Base-by-base conservation (phyloP, 176 grass and related monocot genomes). In the Triticum timopheevii region DNA sequence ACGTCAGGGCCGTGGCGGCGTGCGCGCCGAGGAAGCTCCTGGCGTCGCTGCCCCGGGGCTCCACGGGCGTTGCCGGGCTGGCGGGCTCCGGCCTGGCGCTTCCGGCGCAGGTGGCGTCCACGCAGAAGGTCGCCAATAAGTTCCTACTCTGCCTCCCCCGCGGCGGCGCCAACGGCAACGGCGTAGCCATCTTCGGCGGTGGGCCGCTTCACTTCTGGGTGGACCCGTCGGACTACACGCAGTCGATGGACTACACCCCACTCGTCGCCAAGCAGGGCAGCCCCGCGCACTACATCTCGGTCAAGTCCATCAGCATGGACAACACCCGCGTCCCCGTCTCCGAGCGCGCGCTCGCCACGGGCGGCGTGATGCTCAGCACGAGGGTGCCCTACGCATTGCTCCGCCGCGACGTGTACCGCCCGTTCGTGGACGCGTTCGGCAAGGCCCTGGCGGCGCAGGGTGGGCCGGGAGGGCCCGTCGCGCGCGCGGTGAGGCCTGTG, bases 61-160 rank as follows among this genome's bases (percentile, higher is more conserved):
- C 77, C 20, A 56, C 12, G 9, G 91, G 88, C 28, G 89, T 95
- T 42, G 88, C 76, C 2, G 93, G 88, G 9, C 86, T 95, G 12
- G 76, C 80, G 5, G 36, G 50, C 5, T 81, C 80, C 20, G 42
- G 27, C 15, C 31, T 88, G 10, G 61, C 86, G 13, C 65, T 93
- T 3, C 88, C 83, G 24, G 85, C 79, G 38, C 93, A 95, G 86
- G 80, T 93, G 52, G 77, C 80, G 0, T 24, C 69, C 0, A 45
- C 64, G 31, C 78, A 88, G 23, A 42, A 13, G 40, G 78, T 87
- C 20, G 39, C 84, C 30, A 88, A 33, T 20, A 79, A 66, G 49
- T 89, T 95, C 65, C 13, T 83, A 0, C 64, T 95, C 86, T 93
- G 93, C 89, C 91, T 95, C 27, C 86, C 91, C 4, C 49, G 67